Percentiles rank a stretch among this genome's conserved stretches.
Evolutionary conservation across 1,284 basidiomycete genomes (phyloP).

Genomic region (Heliocybe sulcata): DNA sequence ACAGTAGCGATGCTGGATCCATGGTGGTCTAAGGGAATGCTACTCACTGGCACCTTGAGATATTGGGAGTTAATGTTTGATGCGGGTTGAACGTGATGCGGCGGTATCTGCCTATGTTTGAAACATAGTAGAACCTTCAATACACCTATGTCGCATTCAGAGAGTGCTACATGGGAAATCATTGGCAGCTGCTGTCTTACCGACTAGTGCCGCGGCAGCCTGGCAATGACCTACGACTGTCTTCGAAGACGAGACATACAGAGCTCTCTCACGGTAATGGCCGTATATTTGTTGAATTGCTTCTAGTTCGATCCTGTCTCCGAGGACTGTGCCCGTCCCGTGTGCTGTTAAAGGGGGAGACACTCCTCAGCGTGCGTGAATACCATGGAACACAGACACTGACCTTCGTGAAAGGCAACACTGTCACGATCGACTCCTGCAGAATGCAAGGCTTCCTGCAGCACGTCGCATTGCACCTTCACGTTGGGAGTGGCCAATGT

Average conservation of each 20-base stretch:
- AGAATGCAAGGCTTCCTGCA: background rate
- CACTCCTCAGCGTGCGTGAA: background rate
- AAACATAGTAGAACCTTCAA: background rate
- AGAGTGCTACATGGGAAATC: background rate
- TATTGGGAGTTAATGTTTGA: background rate
- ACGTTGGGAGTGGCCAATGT: background rate
- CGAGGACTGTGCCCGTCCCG: conserved; percentile 11
- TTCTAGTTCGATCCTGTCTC: conserved; percentile 11
- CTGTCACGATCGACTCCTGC: background rate
- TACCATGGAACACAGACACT: background rate
- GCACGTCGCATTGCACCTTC: background rate
- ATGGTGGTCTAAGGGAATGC: background rate
- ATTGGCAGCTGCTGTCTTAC: conserved; percentile 3
- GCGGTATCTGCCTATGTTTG: background rate
- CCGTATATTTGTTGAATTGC: conserved; percentile 8
- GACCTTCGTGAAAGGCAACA: background rate
- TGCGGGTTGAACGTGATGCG: background rate
- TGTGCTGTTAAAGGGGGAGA: conserved; percentile 4
- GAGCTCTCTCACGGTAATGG: background rate
- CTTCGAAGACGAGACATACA: conserved; percentile 11
- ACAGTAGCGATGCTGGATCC: background rate
- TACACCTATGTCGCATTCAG: too few species aligned
- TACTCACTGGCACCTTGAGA: background rate
- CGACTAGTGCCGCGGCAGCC: conserved; percentile 10
- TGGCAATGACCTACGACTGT: conserved; percentile 13